phyloP scores from a whole-genome alignment of 1,284 basidiomycete genomes.

The Leccinum subrobustum region DNA sequence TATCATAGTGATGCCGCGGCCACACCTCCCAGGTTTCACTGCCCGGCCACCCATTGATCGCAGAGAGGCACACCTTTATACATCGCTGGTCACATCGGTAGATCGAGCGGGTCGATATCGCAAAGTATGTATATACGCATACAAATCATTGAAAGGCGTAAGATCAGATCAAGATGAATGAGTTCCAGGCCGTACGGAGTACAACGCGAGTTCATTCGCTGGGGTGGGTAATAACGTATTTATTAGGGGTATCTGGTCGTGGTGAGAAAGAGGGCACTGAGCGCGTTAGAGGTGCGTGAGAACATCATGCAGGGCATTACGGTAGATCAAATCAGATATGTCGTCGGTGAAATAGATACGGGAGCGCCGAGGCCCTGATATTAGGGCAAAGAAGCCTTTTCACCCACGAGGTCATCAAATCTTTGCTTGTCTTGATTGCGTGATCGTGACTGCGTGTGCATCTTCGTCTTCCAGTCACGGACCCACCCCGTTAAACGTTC shows the following conservation, averaged over 20 bases:
- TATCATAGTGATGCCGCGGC: constrained; percentile 18
- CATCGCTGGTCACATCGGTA: constrained; percentile 13
- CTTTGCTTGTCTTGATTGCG: constrained; percentile 40
- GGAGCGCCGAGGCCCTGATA: constrained; percentile 13
- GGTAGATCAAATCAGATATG: constrained; percentile 19
- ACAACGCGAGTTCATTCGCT: constrained; percentile 13
- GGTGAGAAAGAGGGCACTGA: constrained; percentile 12
- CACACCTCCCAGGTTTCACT: constrained; percentile 9
- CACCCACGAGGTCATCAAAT: constrained; percentile 43
- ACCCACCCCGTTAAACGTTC: constrained; percentile 53
- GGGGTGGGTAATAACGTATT: constrained; percentile 35
- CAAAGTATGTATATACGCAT: constrained; percentile 26
- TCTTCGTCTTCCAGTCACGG: constrained; percentile 54
- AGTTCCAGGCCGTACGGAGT: constrained; percentile 10
- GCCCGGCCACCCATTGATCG: constrained; percentile 13
- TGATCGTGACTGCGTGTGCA: constrained; percentile 46
- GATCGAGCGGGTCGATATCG: constrained; percentile 9
- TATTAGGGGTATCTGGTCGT: constrained; percentile 32
- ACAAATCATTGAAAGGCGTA: constrained; percentile 31
- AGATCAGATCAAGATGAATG: constrained; percentile 19
- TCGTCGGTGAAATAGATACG: constrained; percentile 24
- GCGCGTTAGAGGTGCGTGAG: constrained; percentile 16
- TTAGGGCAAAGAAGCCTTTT: constrained; percentile 43
- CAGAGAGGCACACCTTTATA: constrained; percentile 13
- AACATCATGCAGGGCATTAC: constrained; percentile 29